Base-by-base conservation (phyloP, 1,139 yeast genomes). In the Barnettozyma hawaiiensis region DNA sequence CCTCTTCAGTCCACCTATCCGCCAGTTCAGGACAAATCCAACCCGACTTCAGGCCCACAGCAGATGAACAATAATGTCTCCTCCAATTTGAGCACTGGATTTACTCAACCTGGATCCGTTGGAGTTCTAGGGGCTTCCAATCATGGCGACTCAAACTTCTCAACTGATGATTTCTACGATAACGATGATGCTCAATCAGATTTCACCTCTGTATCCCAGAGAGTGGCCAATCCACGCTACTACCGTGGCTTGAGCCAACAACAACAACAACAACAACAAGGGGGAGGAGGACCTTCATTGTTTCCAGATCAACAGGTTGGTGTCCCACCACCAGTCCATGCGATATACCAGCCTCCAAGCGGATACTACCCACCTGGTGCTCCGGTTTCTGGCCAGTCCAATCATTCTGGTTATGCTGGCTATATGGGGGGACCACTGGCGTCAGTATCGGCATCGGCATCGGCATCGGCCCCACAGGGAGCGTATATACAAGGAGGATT, bases 151-250 rank as follows among this genome's bases (percentile, higher is more conserved):
- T 41, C 45, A 11, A 22, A 37, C 12, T 12, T 39, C 21, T 35
- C 38, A 8, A 37, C 45, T 10, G 39, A 40, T 4, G 26, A 40
- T 18, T 38, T 41, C 11, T 49, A 51, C 29, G 57, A 48, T 16
- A 20, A 22, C 29, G 57, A 51, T 26, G 58, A 54, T 41, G 39
- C 47, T 20, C 58, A 45, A 37, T 84, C 95, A 1, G 83, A 83
- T 58, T 82, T 84, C 58, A 85, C 95, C 0, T 81, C 90, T 43
- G 85, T 85, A 3, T 82, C 92, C 10, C 94, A 85, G 63, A 69
- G 94, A 57, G 87, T 81, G 16, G 72, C 78, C 12, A 83, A 84
- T 58, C 85, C 86, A 18, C 65, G 68, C 29, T 81, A 77, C 54
- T 68, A 47, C 39, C 45, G 53, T 40, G 51, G 47, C 20, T 31